phyloP scores from a whole-genome alignment of 768 basidiomycete species.

The Tylopilus sp. region DNA sequence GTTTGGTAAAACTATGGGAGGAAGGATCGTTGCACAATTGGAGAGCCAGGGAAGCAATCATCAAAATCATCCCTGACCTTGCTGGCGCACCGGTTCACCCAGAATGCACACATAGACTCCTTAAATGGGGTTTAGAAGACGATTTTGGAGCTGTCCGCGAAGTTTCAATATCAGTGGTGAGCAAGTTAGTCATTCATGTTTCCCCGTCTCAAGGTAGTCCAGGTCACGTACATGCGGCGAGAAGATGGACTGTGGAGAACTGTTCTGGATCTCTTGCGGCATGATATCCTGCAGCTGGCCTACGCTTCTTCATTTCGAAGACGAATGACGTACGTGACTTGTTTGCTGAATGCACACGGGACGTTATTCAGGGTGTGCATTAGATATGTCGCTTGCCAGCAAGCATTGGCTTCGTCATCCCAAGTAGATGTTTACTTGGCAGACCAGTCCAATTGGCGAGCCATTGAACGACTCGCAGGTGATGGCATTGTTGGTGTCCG shows the following conservation, averaged over 20 bases:
- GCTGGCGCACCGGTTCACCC: conserved; percentile 41
- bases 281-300: conserved; percentile 44
- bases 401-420: conserved; percentile 46
- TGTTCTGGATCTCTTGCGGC: conserved; percentile 37
- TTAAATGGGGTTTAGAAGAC: conserved; percentile 67
- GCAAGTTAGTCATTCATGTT: conserved; percentile 27
- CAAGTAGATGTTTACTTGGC: conserved; percentile 36
- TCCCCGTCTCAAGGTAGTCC: conserved; percentile 15
- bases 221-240: conserved; percentile 50
- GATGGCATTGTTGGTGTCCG: conserved; percentile 82
- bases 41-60: conserved; percentile 76
- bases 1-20: conserved; percentile 54
- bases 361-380: conserved; percentile 13
- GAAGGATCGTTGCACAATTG: conserved; percentile 62
- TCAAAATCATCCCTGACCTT: conserved; percentile 53
- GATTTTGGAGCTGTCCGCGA: conserved; percentile 83
- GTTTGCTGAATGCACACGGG: conserved; percentile 2
- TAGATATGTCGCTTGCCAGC: conserved; percentile 75
- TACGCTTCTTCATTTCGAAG: conserved; percentile 49
- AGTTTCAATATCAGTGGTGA: conserved; percentile 61
- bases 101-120: conserved; percentile 49
- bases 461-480: conserved; percentile 51
- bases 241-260: conserved; percentile 35
- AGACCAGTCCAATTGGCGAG: conserved; percentile 46
- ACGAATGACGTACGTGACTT: conserved; percentile 64